Evolutionary conservation across 2,329 filamentous ascomycete species (phyloP), one percentile per base, ranked within the genome.

Genomic region (Thielaviopsis musarum): DNA sequence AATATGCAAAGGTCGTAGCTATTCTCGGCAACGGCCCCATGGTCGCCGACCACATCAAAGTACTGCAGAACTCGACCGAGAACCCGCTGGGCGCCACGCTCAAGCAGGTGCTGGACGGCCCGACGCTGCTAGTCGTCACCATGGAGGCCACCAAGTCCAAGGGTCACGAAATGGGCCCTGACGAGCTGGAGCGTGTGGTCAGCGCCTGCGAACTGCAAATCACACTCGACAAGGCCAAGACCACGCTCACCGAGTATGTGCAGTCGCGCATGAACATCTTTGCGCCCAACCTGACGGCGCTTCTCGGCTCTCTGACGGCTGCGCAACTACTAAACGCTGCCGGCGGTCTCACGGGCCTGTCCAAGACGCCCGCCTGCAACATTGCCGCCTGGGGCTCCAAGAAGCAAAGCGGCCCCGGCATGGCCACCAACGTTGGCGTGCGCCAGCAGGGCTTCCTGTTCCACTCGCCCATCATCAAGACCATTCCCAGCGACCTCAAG

Each of bases 221-320:
- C n/a, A 80, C 84, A 45, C 82, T 98, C 10, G 89, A 97, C 69
- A 83, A 79, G 64, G 90, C 91, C 28, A 96, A 96, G 71, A 85
- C 81, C 63, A 87, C 84, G 0, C 78, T 98, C 59, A 95, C 88
- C 1, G 86, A 93, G 69, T 98, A 95, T 67, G 93, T 98, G 17
- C 88, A 96, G 72, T 96, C 91, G 41, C 87, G 93, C 63, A 97
- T 98, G 88, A 93, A 87, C 65, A 78, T 95, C 38, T 97, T 97
- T 68, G 93, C 93, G 4, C 93, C 93, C 0, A 98, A 98, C 66
- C 73, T 97, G 58, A 95, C 93, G 0, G 84, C 83, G 1, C 80
- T 98, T 19, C 87, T 98, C 61, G 93, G 93, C 19, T 93, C 91
- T 0, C 78, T 95, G 19, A 96, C 91, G 2, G 91, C 93, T 7